Conservation (phyloP, 345 rosid species). For the Eucalyptus fibrosa region DNA sequence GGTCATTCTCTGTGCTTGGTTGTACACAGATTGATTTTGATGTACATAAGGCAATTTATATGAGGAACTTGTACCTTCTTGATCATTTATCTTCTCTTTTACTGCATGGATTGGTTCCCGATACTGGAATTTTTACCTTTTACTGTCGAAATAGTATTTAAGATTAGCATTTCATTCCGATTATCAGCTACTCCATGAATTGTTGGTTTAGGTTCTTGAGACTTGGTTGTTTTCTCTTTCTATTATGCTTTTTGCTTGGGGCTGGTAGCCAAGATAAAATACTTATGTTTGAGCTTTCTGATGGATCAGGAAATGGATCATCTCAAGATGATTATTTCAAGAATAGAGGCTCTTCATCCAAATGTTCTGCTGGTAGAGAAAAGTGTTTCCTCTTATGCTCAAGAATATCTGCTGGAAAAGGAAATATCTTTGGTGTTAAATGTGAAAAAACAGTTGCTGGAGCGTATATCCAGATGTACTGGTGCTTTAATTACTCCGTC, state of each 20-base stretch:
- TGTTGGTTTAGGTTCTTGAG: background rate
- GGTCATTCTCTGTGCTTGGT: background rate
- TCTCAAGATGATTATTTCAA: constrained; percentile 65
- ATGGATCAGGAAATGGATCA: constrained; percentile 73
- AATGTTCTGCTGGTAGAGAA: constrained; percentile 92
- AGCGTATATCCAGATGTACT: constrained; percentile 84
- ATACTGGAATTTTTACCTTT: background rate
- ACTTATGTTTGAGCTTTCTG: background rate
- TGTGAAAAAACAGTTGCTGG: constrained; percentile 74
- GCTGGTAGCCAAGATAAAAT: background rate
- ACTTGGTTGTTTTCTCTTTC: background rate
- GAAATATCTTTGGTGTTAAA: constrained; percentile 89
- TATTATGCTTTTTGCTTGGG: background rate
- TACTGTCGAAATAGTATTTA: background rate
- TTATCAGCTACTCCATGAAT: background rate
- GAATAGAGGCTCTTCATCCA: constrained; percentile 86
- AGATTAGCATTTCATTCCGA: background rate
- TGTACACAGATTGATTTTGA: background rate
- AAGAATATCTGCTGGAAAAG: constrained; percentile 67
- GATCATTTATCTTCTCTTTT: background rate
- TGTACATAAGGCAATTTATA: background rate
- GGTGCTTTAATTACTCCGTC: constrained; percentile 78
- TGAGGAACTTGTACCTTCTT: background rate
- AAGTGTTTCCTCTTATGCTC: constrained; percentile 84
- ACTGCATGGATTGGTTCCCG: background rate